Conservation (phyloP, 345 rosid species). For the Nephelium lappaceum region DNA sequence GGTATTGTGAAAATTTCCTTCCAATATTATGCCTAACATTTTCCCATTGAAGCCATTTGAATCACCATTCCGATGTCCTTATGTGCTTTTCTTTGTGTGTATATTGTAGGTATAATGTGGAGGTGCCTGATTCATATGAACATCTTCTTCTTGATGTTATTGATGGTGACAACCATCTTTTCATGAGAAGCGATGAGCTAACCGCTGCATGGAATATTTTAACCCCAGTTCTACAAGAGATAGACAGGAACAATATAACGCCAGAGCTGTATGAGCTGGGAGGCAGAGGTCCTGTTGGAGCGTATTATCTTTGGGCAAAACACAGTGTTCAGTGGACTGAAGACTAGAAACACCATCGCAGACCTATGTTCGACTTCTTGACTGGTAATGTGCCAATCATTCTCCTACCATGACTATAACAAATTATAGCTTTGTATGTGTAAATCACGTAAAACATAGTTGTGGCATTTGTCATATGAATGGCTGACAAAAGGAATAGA, state of each 20-base stretch:
- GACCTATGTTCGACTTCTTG: background rate
- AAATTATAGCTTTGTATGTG: background rate
- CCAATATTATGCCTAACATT: background rate
- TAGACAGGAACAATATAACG: constrained; percentile 52
- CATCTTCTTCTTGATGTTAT: constrained; percentile 80
- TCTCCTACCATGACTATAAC: background rate
- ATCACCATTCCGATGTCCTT: too few relatives aligned
- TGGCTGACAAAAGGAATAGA: too few relatives aligned
- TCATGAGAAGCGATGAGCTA: constrained; percentile 84
- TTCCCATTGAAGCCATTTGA: background rate
- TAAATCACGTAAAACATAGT: constrained; percentile 7
- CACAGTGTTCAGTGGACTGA: constrained; percentile 70
- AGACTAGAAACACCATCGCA: constrained; percentile 19
- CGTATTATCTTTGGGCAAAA: constrained; percentile 77
- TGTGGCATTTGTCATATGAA: background rate
- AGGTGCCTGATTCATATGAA: constrained; percentile 79
- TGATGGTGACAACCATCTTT: constrained; percentile 82
- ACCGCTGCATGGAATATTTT: constrained; percentile 73
- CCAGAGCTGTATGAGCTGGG: constrained; percentile 74
- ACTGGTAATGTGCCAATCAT: background rate
- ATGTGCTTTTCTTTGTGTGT: background rate
- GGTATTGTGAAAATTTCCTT: background rate
- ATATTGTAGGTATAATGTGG: constrained; percentile 51
- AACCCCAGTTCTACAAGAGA: constrained; percentile 52
- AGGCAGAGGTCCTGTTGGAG: constrained; percentile 75